Base-by-base conservation (phyloP, 208 protist genomes). In the Leishmania lainsoni region DNA sequence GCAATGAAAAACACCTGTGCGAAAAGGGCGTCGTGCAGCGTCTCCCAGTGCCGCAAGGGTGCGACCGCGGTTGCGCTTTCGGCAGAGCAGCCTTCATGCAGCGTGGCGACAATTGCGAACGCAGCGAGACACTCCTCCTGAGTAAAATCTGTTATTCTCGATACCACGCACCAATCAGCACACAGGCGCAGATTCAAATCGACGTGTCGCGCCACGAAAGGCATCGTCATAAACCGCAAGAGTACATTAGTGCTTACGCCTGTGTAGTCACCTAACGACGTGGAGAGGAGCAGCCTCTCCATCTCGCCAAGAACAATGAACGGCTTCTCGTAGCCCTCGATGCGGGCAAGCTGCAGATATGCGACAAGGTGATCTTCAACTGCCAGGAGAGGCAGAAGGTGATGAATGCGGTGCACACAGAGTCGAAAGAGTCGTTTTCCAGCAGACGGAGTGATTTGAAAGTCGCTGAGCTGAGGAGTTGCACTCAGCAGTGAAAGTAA, bases 281-380 rank as follows among this genome's bases (percentile, higher is more conserved):
- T 77, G 22, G 76, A 69, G 2, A 81, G 42, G 16, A 88, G 63
- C 16, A 83, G 80, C 32, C 81, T 88, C n/a, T 91, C 82, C 56
- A 91, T 88, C 52, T 90, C 86, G 6, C 66, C 71, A 16, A 90
- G 68, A 12, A 94, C 86, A 75, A 94, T 85, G 80, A 94, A 92
- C 1, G 91, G 87, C 70, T 74, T 83, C 12, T 86, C 88, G 56
- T 89, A 90, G 74, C 52, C 63, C 74, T 66, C 63, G 66, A 52
- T 58, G 75, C 84, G n/a, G 51, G 61, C 12, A 51, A 90, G 79
- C 51, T 66, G 26, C 26, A 91, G 76, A 61, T 91, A 90, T 17
- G 86, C 76, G 5, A 87, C 75, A 26, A 93, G 83, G 42, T 85
- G 88, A 39, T 94, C 80, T 58, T 83, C 79, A 5, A 81, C n/a